Conservation (phyloP, 257 asterid species). For the Osmanthus fragrans region DNA sequence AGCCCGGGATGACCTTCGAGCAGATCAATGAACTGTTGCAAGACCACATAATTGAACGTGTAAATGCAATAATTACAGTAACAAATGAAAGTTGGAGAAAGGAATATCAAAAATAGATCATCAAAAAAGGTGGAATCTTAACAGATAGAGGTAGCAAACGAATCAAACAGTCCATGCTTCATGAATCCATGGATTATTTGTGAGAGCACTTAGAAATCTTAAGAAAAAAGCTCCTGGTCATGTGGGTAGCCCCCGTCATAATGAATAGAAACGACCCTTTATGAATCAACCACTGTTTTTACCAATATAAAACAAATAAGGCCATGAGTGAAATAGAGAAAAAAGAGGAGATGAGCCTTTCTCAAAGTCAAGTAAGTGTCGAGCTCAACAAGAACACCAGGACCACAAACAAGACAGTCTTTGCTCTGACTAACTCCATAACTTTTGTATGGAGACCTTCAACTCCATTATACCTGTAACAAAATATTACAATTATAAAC, state of each 20-base stretch:
- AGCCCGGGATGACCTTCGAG: conserved; percentile 88
- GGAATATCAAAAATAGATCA: not conserved
- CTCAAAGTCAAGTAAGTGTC: conserved; percentile 65
- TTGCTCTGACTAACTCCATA: conserved; percentile 73
- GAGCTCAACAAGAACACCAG: conserved; percentile 90
- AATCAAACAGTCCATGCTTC: not conserved
- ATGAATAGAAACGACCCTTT: not conserved
- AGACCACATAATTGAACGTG: conserved; percentile 15
- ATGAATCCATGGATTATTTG: too few relatives aligned
- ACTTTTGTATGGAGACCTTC: conserved; percentile 94
- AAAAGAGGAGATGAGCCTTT: conserved; percentile 44
- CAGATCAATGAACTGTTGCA: conserved; percentile 74
- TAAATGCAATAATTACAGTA: not conserved
- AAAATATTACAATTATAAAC: conserved; percentile 5
- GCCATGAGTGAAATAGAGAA: not conserved
- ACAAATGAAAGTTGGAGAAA: not conserved
- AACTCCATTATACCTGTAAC: conserved; percentile 81
- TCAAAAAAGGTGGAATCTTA: not conserved
- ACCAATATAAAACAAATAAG: not conserved
- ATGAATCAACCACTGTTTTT: not conserved
- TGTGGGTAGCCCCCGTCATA: not conserved
- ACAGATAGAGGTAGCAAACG: not conserved
- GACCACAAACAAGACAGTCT: conserved; percentile 95
- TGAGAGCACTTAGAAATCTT: not conserved
- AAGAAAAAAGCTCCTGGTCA: not conserved